phyloP scores from a whole-genome alignment of 192 early-diverging fungal genomes.

The Dispira parvispora region DNA sequence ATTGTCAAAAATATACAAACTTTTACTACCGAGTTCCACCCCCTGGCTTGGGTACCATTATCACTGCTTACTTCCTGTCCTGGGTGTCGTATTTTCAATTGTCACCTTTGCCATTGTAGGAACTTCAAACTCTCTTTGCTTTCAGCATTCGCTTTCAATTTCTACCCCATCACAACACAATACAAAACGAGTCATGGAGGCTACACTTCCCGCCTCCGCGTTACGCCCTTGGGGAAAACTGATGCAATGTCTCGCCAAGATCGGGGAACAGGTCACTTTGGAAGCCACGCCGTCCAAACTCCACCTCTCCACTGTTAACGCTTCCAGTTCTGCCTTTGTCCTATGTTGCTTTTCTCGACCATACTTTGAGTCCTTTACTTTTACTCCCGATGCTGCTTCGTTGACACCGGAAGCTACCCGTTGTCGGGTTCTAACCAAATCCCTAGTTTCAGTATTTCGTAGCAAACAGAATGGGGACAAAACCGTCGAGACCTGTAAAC shows the following conservation, averaged over 20 bases:
- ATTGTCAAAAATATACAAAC: no score
- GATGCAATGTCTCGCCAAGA: conserved; percentile 37
- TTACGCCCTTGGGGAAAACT: conserved; percentile 33
- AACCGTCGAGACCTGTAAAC: conserved; percentile 18
- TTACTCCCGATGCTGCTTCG: conserved; percentile 15
- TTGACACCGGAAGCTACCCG: conserved; percentile 14
- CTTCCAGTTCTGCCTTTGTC: conserved; percentile 45
- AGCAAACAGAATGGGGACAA: conserved; percentile 13
- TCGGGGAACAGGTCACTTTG: conserved; percentile 44
- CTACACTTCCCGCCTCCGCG: conserved; percentile 23
- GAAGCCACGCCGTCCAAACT: conserved; percentile 21
- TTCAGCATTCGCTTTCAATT: background rate
- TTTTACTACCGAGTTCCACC: no score
- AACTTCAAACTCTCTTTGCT: background rate
- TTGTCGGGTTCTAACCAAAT: conserved; percentile 23
- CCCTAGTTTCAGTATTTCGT: conserved; percentile 24
- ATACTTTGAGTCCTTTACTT: conserved; percentile 49
- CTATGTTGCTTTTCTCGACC: conserved; percentile 31
- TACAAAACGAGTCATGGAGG: conserved; percentile 19
- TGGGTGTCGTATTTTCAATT: no score
- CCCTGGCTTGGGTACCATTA: no score
- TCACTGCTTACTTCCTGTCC: no score
- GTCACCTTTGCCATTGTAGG: no score
- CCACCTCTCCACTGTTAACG: conserved; percentile 42
- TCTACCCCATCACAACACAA: background rate